Evolutionary conservation across 1,139 yeast species (phyloP), one percentile per base, ranked within the genome.

Genomic region (Kodamaea fungicola): DNA sequence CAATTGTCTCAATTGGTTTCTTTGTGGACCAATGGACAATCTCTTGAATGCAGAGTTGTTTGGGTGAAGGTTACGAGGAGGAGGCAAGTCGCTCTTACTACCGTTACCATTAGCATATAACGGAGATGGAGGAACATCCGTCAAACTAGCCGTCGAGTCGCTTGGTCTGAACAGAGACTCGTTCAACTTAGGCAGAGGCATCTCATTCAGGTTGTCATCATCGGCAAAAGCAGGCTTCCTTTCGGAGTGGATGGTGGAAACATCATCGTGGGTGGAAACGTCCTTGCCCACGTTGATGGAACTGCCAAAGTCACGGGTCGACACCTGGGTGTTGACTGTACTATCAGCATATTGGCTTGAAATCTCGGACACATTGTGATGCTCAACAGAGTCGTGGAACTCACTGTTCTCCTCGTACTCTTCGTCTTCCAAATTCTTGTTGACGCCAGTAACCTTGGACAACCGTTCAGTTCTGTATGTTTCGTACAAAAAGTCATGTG

Each of bases 401-500:
- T 57, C 61, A 28, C 45, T 44, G 12, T 50, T 62, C 9, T 57
- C 62, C 25, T 47, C 50, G 26, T 36, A 40, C 29, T 57, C 64
- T 22, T 53, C 60, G 12, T 49, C 45, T n/a, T 46, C 45, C 10
- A 46, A 51, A 31, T 58, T 59, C 13, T 31, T 33, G 28, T 40
- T 38, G 21, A 62, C 64, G 6, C 86, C 83, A 7, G 76, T 69
- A 28, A 71, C 77, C 46, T 64, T 66, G 28, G 71, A 66, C 48
- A 90, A 75, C 34, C 94, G 82, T 55, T 86, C 95, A 4, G 97
- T 87, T 67, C 98, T 83, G 63, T 92, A 92, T 44, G 83, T 81
- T 61, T 92, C 98, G 59, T 92, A 92, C 46, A 90, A 70, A 51
- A 86, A 79, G 57, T 89, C 96, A 57, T 89, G 96, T 16, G 97